Base-by-base conservation (phyloP, 306 rosid species). In the Sicyos baderoa region DNA sequence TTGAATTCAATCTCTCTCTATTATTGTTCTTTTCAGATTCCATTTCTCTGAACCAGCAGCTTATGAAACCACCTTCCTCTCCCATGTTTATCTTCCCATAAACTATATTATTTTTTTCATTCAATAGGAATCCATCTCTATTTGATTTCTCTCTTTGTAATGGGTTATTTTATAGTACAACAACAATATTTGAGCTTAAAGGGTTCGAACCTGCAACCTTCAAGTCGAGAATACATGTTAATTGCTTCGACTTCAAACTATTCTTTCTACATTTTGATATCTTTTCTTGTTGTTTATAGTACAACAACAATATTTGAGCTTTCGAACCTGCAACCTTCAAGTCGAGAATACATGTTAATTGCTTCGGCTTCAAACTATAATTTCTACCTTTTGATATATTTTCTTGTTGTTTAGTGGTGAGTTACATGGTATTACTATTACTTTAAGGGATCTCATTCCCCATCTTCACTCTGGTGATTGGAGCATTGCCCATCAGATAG, bases 401-500 rank as follows among this genome's bases (percentile, higher is more conserved):
- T 10, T 15, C 13, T 44, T 18, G 32, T 64, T 44, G 9, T 40
- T 40, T 40, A 40, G 11, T 40, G 45, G 45, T 40, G 45, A 40
- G 45, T 40, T 7, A 40, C 44, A 44, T 19, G 29, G 48, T 45
- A 12, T 51, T 65, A 21, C 32, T 65, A 65, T 21, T 21, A 65
- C 23, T 45, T 25, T 0, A 44, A 65, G 71, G 7, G 54, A 65
- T 45, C 7, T 65, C 71, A 65, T 65, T 66, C 40, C 37, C 40
- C 54, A 19, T 11, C 52, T 64, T 42, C 70, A 42, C 35, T 44
- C 5, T 44, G 18, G 21, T 19, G 53, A 6, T 64, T 40, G 29
- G 53, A 44, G 17, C 25, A 44, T 21, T 64, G 17, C 29, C n/a
- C 27, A 40, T 63, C 69, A 35, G 9, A 42, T 18, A 12, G 37